Base-by-base conservation (phyloP, 108 stramenopile genomes). In the Nannochloropsis gaditana region DNA sequence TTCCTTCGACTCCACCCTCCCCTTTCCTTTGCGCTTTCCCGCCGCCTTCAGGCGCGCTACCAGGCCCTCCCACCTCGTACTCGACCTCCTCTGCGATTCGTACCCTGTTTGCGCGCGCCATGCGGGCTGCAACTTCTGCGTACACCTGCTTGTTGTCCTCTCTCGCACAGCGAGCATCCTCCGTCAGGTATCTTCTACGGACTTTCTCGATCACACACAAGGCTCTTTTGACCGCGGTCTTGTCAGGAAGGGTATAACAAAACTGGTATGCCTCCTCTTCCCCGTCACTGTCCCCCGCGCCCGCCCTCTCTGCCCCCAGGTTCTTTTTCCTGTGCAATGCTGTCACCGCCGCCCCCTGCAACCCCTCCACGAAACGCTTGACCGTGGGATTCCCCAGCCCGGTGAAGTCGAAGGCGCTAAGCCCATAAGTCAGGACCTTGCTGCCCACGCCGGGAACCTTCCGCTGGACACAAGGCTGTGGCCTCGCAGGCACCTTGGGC, bases 61-160 rank as follows among this genome's bases (percentile, higher is more conserved):
- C 59, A 73, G 5, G 15, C 6, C 8, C 59, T n/a, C 59, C 59
- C n/a, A n/a, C 59, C n/a, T 73, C 59, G n/a, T 73, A 73, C 59
- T 73, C 59, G n/a, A 73, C n/a, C 59, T 73, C 59, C n/a, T 73
- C 59, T n/a, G 59, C 59, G n/a, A 73, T 73, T n/a, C 59, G 15
- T 1, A 73, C 59, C 59, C n/a, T 73, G 8, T 73, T 73, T 6
- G 8, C 59, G 2, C 59, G 59, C 19, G 59, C 59, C 59, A 73
- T 73, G 59, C 59, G 59, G 4, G 19, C 59, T n/a, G 59, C 59
- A 6, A 73, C 59, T n/a, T 73, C 59, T 15, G 59, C 59, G 59
- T 73, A 73, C 19, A 73, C 6, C n/a, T 73, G 59, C 19, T 73
- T 73, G n/a, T 73, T 73, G n/a, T 73, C 59, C 15, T n/a, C 59